Evolutionary conservation across 2,329 filamentous ascomycete genomes (phyloP), one percentile per base, ranked within the genome.

Genomic region (Aureobasidium sp.): DNA sequence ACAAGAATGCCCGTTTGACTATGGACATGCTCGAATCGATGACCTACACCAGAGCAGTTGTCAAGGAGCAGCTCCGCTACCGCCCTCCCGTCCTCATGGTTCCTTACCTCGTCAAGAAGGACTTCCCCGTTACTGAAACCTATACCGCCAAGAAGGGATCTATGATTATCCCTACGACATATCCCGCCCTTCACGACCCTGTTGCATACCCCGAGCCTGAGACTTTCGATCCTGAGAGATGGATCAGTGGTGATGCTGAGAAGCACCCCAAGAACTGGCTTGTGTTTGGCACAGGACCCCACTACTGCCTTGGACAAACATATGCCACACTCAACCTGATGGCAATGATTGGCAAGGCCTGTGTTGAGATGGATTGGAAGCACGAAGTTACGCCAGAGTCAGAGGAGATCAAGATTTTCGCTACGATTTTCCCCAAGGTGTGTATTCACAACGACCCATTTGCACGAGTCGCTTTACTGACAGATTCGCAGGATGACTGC

Each of bases 351-450:
- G 92, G 91, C 72, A 96, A 94, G 82, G 92, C 91, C 9, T 89
- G 90, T 52, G 50, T 66, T 5, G 41, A 61, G 48, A 34, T 66
- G 68, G 86, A 97, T 76, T 97, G 93, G 93, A 84, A 87, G 74
- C 94, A 99, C 76, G 86, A 91, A 73, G 78, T 91, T 20, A 97
- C 94, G 12, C 85, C 89, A 0, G 72, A 81, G 63, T 96, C 90
- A 0, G 94, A 99, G 78, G 87, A 96, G 76, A 97, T 99, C 77
- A 93, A 96, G 80, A 93, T 97, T 68, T 99, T 97, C 78, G 94
- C 94, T 44, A 97, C 91, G 32, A 96, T 99, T 69, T 99, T 99
- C 83, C 94, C 94, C 62, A 88, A 89, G 88, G 92, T 95, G 78
- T 75, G 87, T 78, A 57, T 20, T 26, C 4, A 3, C 32, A 20